These are phyloP conservation scores for Daldinia vernicosa DNA, from an alignment of 495 filamentous ascomycete species.

Conservation along the genomic window DNA sequence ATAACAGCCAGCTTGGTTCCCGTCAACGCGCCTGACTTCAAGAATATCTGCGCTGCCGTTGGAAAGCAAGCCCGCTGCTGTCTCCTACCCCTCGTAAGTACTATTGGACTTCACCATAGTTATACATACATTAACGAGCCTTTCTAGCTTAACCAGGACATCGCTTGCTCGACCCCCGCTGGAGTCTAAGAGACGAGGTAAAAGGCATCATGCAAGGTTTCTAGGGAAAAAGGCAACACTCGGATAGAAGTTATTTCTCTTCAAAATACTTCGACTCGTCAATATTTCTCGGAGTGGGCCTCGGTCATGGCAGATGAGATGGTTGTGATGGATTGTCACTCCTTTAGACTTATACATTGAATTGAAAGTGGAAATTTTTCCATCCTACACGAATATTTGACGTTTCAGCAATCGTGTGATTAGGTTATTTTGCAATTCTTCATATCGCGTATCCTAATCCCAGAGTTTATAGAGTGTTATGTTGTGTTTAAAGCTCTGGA, in stretches of 20 bases:
- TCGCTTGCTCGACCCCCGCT: slow-evolving; percentile 42
- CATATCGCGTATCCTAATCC: too few species aligned
- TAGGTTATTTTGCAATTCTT: neutral
- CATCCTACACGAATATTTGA: neutral
- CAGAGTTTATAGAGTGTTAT: too few species aligned
- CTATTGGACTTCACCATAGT: neutral
- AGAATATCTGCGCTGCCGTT: slow-evolving; percentile 20
- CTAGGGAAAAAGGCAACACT: slow-evolving; percentile 4
- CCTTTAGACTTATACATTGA: slow-evolving; percentile 5
- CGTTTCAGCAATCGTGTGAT: neutral
- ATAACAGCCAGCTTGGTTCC: slow-evolving; percentile 25
- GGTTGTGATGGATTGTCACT: slow-evolving; percentile 30
- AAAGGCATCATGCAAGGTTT: neutral
- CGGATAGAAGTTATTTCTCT: neutral
- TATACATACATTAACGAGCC: slow-evolving; percentile 12
- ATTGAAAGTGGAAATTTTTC: neutral
- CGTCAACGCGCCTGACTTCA: slow-evolving; percentile 26
- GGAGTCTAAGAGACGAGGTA: slow-evolving; percentile 26
- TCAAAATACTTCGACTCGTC: neutral
- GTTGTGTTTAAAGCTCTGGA: too few species aligned
- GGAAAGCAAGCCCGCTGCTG: slow-evolving; percentile 46
- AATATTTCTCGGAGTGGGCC: neutral
- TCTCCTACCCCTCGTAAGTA: slow-evolving; percentile 44
- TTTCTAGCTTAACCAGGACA: slow-evolving; percentile 32
- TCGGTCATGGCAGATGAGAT: slow-evolving; percentile 1